These are phyloP conservation scores for Coemansia sp. DNA, from an alignment of 192 early-diverging fungal genomes.

Conservation along the genomic window DNA sequence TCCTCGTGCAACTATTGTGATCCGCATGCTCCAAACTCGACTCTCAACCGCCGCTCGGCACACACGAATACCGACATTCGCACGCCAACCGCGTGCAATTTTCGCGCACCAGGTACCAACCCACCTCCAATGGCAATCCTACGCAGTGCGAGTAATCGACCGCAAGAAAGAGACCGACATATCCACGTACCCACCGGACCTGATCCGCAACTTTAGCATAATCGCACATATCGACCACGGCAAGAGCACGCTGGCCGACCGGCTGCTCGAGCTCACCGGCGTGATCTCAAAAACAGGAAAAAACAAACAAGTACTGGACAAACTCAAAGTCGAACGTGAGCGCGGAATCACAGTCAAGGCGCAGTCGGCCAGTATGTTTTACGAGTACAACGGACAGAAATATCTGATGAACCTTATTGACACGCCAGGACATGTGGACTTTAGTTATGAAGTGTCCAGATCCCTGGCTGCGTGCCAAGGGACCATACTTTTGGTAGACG, in stretches of 20 bases:
- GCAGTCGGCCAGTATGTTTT: slow-evolving; percentile 91
- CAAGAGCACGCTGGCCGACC: slow-evolving; percentile 89
- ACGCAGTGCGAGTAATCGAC: neutral
- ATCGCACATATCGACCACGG: slow-evolving; percentile 88
- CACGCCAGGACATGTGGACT: slow-evolving; percentile 93
- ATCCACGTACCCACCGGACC: slow-evolving; percentile 69
- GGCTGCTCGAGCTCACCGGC: slow-evolving; percentile 87
- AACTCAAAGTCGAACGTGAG: slow-evolving; percentile 92
- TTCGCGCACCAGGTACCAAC: too few relatives aligned
- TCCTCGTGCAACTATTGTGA: neutral
- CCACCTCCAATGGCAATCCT: neutral
- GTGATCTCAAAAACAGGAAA: slow-evolving; percentile 70
- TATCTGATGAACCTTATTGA: slow-evolving; percentile 96
- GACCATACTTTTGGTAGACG: slow-evolving; percentile 88
- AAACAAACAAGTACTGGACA: slow-evolving; percentile 93
- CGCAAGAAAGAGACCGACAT: slow-evolving; percentile 56
- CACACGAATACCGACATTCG: neutral
- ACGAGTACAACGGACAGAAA: slow-evolving; percentile 70
- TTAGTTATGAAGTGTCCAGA: slow-evolving; percentile 93
- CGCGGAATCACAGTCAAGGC: slow-evolving; percentile 98
- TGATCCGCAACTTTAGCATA: slow-evolving; percentile 92
- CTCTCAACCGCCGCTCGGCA: neutral
- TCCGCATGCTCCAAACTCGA: neutral
- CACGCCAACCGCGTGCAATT: neutral
- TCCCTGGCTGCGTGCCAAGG: slow-evolving; percentile 94